Evolutionary conservation across 2,329 filamentous ascomycete genomes (phyloP).

Genomic region (Domatiomyces globalis): DNA sequence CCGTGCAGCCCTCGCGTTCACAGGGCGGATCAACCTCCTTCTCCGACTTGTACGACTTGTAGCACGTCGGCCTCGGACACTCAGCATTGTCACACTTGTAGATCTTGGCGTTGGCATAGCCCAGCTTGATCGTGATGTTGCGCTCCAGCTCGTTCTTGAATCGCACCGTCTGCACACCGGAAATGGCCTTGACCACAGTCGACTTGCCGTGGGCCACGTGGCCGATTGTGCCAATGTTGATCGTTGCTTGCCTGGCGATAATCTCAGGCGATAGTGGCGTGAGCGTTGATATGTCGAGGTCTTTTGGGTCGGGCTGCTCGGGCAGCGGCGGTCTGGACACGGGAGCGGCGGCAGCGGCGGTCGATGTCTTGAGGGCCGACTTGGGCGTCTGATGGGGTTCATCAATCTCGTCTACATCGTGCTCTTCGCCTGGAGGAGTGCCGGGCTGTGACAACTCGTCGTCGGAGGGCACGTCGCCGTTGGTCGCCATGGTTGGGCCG

Average conservation of each 20-base stretch:
- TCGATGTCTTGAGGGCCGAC: slow-evolving; percentile 67
- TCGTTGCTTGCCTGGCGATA: slow-evolving; percentile 92
- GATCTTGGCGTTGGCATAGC: slow-evolving; percentile 98
- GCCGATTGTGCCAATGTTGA: slow-evolving; percentile 97
- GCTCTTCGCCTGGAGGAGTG: slow-evolving; percentile 32
- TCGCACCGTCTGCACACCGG: slow-evolving; percentile 92
- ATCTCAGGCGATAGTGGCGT: slow-evolving; percentile 88
- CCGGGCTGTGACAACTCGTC: slow-evolving; percentile 37
- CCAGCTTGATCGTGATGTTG: slow-evolving; percentile 99
- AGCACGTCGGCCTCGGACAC: slow-evolving; percentile 90
- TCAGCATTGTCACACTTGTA: slow-evolving; percentile 92
- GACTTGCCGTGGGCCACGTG: slow-evolving; percentile 99
- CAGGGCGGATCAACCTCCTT: slow-evolving; percentile 96
- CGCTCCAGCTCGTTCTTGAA: slow-evolving; percentile 99
- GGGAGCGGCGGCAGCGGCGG: slow-evolving; percentile 37
- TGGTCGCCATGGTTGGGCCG: slow-evolving; percentile 18
- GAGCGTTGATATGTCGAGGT: slow-evolving; percentile 67
- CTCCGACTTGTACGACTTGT: slow-evolving; percentile 93
- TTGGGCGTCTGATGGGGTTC: slow-evolving; percentile 54
- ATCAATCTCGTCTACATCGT: slow-evolving; percentile 44
- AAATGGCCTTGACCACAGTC: slow-evolving; percentile 97
- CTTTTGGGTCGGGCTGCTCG: slow-evolving; percentile 82
- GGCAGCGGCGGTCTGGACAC: slow-evolving; percentile 55
- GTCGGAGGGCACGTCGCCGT: slow-evolving; percentile 31
- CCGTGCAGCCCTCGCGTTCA: slow-evolving; percentile 79